Conservation (phyloP, 2,329 filamentous ascomycete genomes). For the Colletotrichum cordylinicola region DNA sequence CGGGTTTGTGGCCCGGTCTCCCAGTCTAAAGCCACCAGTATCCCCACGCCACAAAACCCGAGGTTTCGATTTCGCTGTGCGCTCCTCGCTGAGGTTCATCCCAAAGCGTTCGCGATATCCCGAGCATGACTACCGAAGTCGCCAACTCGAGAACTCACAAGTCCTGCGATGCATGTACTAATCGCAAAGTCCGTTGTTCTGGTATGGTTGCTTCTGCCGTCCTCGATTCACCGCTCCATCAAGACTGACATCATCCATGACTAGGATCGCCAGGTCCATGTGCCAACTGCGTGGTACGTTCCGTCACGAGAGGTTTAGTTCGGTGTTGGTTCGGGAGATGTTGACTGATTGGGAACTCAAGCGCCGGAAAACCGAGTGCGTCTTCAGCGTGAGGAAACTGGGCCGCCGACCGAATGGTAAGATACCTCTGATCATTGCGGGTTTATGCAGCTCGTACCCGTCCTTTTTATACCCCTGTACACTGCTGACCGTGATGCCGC, state of each 20-base stretch:
- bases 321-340: background rate
- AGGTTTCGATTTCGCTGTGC: background rate
- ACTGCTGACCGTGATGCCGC: background rate
- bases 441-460: background rate
- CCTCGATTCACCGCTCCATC: background rate
- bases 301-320: background rate
- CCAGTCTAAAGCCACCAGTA: background rate
- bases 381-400: constrained; percentile 29
- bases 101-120: background rate
- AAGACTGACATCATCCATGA: background rate
- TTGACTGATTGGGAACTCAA: background rate
- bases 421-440: background rate
- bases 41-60: background rate
- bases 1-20: background rate
- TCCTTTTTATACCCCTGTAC: background rate
- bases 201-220: constrained; percentile 27
- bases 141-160: constrained; percentile 23
- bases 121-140: background rate
- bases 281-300: constrained; percentile 31
- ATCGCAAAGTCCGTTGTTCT: constrained; percentile 44
- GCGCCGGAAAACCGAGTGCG: constrained; percentile 25
- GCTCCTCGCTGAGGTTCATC: background rate
- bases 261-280: constrained; percentile 24
- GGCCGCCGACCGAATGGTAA: constrained; percentile 27
- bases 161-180: constrained; percentile 43